A percentile compares a stretch with the other conserved stretches of the same genome.
Conservation (phyloP, 2,329 filamentous ascomycete species). For the Colletotrichum higginsianum region DNA sequence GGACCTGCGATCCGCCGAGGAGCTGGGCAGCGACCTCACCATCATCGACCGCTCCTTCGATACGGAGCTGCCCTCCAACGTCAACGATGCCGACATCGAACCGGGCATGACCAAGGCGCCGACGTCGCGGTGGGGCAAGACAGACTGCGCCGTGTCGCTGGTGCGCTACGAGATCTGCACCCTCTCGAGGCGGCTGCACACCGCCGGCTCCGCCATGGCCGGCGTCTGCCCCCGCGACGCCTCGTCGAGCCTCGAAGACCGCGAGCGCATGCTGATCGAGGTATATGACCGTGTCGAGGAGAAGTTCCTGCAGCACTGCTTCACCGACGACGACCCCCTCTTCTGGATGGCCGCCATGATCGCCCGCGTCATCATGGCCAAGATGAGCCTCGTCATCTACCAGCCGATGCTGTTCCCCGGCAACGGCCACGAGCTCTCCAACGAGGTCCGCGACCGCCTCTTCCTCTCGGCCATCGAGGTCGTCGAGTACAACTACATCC, state of each 20-base stretch:
- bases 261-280: slow-evolving; percentile 64
- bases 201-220: slow-evolving; percentile 52
- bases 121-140: slow-evolving; percentile 62
- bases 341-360: slow-evolving; percentile 80
- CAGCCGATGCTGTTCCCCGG: slow-evolving; percentile 78
- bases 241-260: slow-evolving; percentile 51
- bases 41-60: slow-evolving; percentile 61
- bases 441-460: slow-evolving; percentile 76
- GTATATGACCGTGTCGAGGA: slow-evolving; percentile 69
- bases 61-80: slow-evolving; percentile 64
- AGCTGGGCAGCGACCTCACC: slow-evolving; percentile 64
- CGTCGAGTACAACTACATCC: slow-evolving; percentile 76
- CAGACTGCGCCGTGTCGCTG: slow-evolving; percentile 65
- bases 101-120: slow-evolving; percentile 65
- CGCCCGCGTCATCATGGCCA: slow-evolving; percentile 80
- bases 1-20: slow-evolving; percentile 69
- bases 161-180: slow-evolving; percentile 68
- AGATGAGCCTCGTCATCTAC: slow-evolving; percentile 84
- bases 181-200: slow-evolving; percentile 55
- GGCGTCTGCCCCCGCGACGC: slow-evolving; percentile 49
- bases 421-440: slow-evolving; percentile 68
- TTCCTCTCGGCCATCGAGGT: slow-evolving; percentile 82
- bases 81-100: slow-evolving; percentile 64
- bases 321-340: slow-evolving; percentile 65
- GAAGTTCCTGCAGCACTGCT: slow-evolving; percentile 64